These are phyloP conservation scores for Suhomyces kilbournensis DNA, from an alignment of 805 yeast species.

Conservation along the genomic window DNA sequence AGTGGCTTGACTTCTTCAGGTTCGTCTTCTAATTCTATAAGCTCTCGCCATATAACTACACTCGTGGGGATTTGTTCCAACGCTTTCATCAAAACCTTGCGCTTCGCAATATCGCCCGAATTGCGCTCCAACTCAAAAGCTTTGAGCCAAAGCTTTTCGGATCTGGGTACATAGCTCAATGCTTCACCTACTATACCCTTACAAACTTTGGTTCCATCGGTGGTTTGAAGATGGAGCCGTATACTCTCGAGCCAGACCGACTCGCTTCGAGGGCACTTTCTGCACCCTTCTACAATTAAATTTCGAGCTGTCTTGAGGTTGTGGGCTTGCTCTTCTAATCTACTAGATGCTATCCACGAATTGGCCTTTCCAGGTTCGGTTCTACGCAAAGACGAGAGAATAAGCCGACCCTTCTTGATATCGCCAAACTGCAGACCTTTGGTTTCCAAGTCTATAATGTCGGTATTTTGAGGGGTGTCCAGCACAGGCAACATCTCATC, in stretches of 20 bases:
- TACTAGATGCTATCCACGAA: constrained; percentile 85
- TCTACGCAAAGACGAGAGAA: constrained; percentile 65
- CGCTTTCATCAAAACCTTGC: constrained; percentile 65
- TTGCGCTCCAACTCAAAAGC: constrained; percentile 61
- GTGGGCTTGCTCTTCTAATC: constrained; percentile 66
- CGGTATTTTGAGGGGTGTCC: constrained; percentile 9
- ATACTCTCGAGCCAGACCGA: constrained; percentile 82
- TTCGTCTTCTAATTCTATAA: constrained; percentile 59
- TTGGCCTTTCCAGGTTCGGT: constrained; percentile 70
- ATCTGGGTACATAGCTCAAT: constrained; percentile 50
- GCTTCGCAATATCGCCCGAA: constrained; percentile 48
- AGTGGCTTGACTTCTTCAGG: constrained; percentile 49
- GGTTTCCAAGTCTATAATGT: constrained; percentile 1
- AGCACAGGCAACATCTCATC: constrained; percentile 38
- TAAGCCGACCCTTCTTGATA: constrained; percentile 51
- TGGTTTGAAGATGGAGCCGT: constrained; percentile 51
- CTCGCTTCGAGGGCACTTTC: constrained; percentile 59
- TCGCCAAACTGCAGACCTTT: constrained; percentile 48
- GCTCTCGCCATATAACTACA: constrained; percentile 63
- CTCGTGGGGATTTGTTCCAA: constrained; percentile 60
- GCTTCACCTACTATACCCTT: constrained; percentile 66
- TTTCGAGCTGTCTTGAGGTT: constrained; percentile 55
- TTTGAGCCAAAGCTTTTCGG: constrained; percentile 68
- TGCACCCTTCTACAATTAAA: constrained; percentile 73
- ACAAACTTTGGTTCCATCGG: constrained; percentile 40